Evolutionary conservation across 1,284 basidiomycete species (phyloP), one percentile per base, ranked within the genome.

Genomic region (Cutaneotrichosporon sp.): DNA sequence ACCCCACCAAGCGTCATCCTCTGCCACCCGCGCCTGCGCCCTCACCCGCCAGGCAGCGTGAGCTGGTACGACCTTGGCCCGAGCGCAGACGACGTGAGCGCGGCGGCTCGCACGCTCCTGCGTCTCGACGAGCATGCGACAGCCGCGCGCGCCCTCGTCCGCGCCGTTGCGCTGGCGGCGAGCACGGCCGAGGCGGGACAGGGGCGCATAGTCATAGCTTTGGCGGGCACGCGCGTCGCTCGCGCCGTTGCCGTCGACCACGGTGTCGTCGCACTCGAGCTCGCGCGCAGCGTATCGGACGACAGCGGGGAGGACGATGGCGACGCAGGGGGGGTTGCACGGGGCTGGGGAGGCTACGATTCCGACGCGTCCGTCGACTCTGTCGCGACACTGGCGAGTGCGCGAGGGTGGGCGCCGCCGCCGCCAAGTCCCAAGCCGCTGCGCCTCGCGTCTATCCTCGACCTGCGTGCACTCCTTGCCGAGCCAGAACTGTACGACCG

Each of bases 231-330:
- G 14, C 26, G 37, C 20, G 22, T 52, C 26, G 26, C 43, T 23
- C 36, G 50, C 12, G 37, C 39, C 17, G 38, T 52, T n/a, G 50
- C 43, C 10, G 35, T 52, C 14, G 43, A 34, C n/a, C n/a, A 20
- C 8, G 36, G 26, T 10, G 42, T 52, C 10, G 41, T 52, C 4
- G 50, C 43, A 10, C 23, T 52, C 37, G 50, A 52, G 44, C 44
- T 52, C 42, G 30, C 34, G 4, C 43, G 36, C 23, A 42, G 45
- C 26, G 26, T 30, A 10, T 30, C 26, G 7, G 26, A 30, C 26
- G 26, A 30, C 26, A 10, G 10, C 26, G 26, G 7, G 26, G 26
- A 30, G 7, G 26, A 30, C 26, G 26, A 30, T 5, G 26, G 26
- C 26, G 10, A 30, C n/a, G 26, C 26, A 30, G 26, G 7, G 26